phyloP scores from a whole-genome alignment of 2,329 filamentous ascomycete genomes.

The Botrytis sinoallii region DNA sequence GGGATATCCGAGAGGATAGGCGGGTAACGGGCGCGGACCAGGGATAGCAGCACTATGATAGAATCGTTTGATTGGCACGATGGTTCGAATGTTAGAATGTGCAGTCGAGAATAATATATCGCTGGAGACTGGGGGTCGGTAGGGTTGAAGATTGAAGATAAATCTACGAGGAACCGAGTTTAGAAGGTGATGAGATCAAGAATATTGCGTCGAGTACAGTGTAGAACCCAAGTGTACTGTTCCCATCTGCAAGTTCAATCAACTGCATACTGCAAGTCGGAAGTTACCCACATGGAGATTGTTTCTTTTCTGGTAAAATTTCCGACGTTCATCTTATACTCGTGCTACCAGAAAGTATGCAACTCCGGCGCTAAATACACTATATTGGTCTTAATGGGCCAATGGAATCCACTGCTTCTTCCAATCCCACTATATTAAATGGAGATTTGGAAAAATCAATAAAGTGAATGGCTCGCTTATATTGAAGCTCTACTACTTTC shows the following conservation, averaged over 20 bases:
- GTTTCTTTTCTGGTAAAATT: neutral
- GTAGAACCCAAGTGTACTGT: neutral
- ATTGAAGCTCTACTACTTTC: too few species aligned
- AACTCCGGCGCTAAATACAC: too few species aligned
- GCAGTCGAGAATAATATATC: neutral
- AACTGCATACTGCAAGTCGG: neutral
- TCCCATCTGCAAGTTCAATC: neutral
- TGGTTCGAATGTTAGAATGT: neutral
- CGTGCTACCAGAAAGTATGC: too few species aligned
- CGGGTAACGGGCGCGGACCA: constrained; percentile 2
- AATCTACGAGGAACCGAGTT: neutral
- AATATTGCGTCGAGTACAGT: neutral
- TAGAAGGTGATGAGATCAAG: neutral
- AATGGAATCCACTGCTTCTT: too few species aligned
- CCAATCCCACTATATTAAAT: too few species aligned
- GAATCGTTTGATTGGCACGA: constrained; percentile 1
- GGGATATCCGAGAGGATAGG: neutral
- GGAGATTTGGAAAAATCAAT: too few species aligned
- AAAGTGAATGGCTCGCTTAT: too few species aligned
- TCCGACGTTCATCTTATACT: neutral
- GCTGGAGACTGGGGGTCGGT: neutral
- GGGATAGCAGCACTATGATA: neutral
- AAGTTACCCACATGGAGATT: neutral
- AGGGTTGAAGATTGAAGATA: neutral
- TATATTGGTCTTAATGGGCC: too few species aligned